Evolutionary conservation across 768 basidiomycete genomes (phyloP), one percentile per base, ranked within the genome.

Genomic region (Termitomyces sp.): DNA sequence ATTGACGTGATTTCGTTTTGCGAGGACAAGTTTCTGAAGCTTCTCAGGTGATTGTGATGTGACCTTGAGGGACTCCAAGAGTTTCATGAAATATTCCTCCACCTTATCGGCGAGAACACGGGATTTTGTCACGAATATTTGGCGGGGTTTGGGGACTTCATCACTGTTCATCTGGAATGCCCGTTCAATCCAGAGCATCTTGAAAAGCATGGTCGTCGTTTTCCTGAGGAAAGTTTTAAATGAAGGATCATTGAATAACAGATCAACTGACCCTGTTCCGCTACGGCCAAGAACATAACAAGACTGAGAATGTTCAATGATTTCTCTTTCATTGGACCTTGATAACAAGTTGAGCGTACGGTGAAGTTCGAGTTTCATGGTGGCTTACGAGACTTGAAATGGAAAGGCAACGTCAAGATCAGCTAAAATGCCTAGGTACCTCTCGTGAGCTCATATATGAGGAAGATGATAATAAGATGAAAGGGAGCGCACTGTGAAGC

Each of bases 121-220:
- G 2, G 88, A 90, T 63, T 88, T 84, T 0, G 89, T 90, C 2
- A 91, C 81, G 59, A 91, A 91, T 13, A 91, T 67, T 63, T 91
- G 89, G 13, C 87, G 78, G 4, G 85, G 84, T 63, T 79, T 83
- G 0, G 71, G 65, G 39, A 74, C 67, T 3, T 68, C 59, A 18
- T 67, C 71, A 10, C 67, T 68, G 24, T 72, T 68, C 26, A 74
- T 58, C 39, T 79, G 68, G 71, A 79, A 85, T 2, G 81, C 75
- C n/a, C 79, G 72, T 61, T 90, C 85, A 7, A 88, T 82, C 1
- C 81, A 79, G 2, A 89, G 74, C 80, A 91, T 89, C 67, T 88
- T 89, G 74, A 86, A 87, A 1, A 91, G 72, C 79, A 91, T 88
- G 0, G 87, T 86, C 0, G 89, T 90, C 0, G 87, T 90, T 77